These are phyloP conservation scores for Carex scoparia DNA, from an alignment of 176 grass and related monocot genomes.

Conservation along the genomic window DNA sequence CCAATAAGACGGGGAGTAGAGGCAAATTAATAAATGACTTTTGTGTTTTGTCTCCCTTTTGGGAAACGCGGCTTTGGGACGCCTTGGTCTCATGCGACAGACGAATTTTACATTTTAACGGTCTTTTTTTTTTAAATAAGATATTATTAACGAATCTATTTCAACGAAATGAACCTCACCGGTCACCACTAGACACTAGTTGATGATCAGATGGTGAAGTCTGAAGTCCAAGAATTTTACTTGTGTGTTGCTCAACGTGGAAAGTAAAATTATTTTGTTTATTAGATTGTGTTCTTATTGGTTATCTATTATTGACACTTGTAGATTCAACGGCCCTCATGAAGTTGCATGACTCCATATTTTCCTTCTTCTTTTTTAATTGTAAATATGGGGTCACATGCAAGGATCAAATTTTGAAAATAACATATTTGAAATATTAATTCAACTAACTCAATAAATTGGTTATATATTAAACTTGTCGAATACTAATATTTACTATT, in stretches of 20 bases:
- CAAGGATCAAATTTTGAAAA: no score
- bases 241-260: not conserved
- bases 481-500: no score
- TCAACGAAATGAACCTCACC: not conserved
- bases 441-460: no score
- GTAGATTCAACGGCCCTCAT: not conserved
- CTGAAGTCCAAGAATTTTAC: constrained; percentile 10
- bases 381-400: no score
- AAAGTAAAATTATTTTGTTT: not conserved
- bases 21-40: not conserved
- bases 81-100: constrained; percentile 20
- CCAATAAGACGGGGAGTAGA: not conserved
- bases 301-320: not conserved
- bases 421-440: no score
- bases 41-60: constrained; percentile 1
- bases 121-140: not conserved
- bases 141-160: not conserved
- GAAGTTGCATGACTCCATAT: not conserved
- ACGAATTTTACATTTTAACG: not conserved
- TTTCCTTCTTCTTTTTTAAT: no score
- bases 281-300: not conserved
- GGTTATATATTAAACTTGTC: no score
- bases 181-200: not conserved
- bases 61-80: constrained; percentile 7
- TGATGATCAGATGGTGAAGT: not conserved